phyloP scores from a whole-genome alignment of 495 filamentous ascomycete genomes.

The Xylaria nigripes region DNA sequence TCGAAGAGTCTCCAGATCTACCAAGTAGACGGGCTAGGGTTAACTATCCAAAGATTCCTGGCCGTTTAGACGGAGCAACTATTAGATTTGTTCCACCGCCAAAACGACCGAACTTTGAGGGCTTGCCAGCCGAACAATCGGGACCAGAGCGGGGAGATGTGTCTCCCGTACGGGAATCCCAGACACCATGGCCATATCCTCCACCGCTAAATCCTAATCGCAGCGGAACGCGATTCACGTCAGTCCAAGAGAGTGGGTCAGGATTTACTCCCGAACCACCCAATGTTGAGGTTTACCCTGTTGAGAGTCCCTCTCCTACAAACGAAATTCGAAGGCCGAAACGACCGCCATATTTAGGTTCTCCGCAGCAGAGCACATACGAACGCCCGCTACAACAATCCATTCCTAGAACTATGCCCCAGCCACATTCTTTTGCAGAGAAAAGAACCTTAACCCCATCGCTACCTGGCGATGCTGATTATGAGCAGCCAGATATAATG shows the following conservation, averaged over 20 bases:
- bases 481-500: not conserved
- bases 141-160: constrained; percentile 24
- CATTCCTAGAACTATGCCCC: not conserved
- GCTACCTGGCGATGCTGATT: not conserved
- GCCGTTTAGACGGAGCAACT: constrained; percentile 17
- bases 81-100: constrained; percentile 27
- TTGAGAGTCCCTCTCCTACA: not conserved
- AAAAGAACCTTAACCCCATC: constrained; percentile 1
- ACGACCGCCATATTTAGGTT: not conserved
- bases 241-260: constrained; percentile 13
- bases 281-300: constrained; percentile 12
- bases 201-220: constrained; percentile 18
- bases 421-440: not conserved
- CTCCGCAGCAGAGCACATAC: constrained; percentile 3
- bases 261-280: constrained; percentile 16
- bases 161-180: constrained; percentile 6
- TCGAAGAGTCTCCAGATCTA: constrained; percentile 33
- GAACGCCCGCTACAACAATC: not conserved
- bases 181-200: constrained; percentile 17
- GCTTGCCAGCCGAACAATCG: constrained; percentile 23
- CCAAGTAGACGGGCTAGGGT: constrained; percentile 34
- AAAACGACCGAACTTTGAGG: constrained; percentile 23
- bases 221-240: constrained; percentile 1
- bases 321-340: not conserved
- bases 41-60: constrained; percentile 35